Evolutionary conservation across 345 rosid species (phyloP).

Genomic region (Camelina neglecta): DNA sequence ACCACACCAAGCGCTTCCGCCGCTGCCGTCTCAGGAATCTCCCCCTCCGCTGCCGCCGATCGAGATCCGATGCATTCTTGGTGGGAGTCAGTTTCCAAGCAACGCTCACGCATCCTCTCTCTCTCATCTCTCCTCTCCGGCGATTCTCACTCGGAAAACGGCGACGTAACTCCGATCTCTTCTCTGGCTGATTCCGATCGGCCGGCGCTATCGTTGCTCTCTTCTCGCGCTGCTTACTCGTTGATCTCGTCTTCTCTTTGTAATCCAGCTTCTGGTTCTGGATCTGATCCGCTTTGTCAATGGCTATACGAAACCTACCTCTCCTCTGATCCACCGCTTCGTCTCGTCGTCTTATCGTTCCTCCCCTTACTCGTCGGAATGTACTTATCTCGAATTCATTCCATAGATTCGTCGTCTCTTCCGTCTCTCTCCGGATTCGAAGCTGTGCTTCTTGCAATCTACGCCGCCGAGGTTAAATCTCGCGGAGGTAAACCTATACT

Average conservation of each 20-base stretch:
- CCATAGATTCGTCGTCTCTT: slow-evolving; percentile 57
- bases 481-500: slow-evolving; percentile 79
- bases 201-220: slow-evolving; percentile 88
- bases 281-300: slow-evolving; percentile 89
- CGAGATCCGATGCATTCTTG: slow-evolving; percentile 84
- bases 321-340: slow-evolving; percentile 81
- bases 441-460: slow-evolving; percentile 88
- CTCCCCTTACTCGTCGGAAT: slow-evolving; percentile 74
- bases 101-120: slow-evolving; percentile 80
- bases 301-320: slow-evolving; percentile 97
- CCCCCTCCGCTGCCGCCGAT: slow-evolving; percentile 38
- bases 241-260: slow-evolving; percentile 59
- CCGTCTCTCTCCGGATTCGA: slow-evolving; percentile 93
- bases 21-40: slow-evolving; percentile 31
- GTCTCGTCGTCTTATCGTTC: slow-evolving; percentile 81
- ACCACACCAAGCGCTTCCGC: slow-evolving; percentile 36
- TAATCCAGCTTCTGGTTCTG: slow-evolving; percentile 71
- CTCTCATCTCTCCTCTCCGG: slow-evolving; percentile 67
- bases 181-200: slow-evolving; percentile 90
- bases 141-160: slow-evolving; percentile 7
- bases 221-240: slow-evolving; percentile 69
- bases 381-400: slow-evolving; percentile 83
- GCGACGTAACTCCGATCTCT: slow-evolving; percentile 52
- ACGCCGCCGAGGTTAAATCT: slow-evolving; percentile 75
- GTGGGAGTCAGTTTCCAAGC: slow-evolving; percentile 97